phyloP scores from a whole-genome alignment of 2,329 filamentous ascomycete genomes.

The Fusarium clavum region DNA sequence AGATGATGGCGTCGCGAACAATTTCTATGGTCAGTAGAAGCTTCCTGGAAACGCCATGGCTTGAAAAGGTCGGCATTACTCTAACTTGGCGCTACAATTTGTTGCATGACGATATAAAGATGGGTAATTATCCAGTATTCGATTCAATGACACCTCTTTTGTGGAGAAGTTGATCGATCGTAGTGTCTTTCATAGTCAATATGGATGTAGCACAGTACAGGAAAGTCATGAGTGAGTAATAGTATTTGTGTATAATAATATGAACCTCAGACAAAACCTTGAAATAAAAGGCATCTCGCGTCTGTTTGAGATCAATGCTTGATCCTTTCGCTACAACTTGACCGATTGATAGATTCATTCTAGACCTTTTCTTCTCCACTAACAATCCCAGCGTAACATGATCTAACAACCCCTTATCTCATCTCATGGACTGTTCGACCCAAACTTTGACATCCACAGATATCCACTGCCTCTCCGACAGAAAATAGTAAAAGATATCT shows the following conservation, averaged over 20 bases:
- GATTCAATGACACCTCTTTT: background rate
- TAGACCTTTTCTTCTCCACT: conserved; percentile 8
- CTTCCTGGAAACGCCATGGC: conserved; percentile 21
- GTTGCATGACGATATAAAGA: conserved; percentile 10
- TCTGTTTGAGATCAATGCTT: conserved; percentile 31
- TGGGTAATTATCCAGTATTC: background rate
- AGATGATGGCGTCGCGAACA: conserved; percentile 11
- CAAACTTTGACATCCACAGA: background rate
- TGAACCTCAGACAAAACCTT: background rate
- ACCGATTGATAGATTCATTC: conserved; percentile 15
- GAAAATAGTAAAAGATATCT: background rate
- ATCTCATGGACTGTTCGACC: background rate
- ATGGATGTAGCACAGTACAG: background rate
- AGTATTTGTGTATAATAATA: background rate
- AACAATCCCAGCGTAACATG: conserved; percentile 5
- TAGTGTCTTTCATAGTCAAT: background rate
- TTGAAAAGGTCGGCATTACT: background rate
- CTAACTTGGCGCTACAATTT: background rate
- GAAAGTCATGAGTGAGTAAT: background rate
- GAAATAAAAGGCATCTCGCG: conserved; percentile 34
- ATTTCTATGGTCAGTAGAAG: conserved; percentile 11
- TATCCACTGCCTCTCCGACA: background rate
- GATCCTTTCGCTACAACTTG: conserved; percentile 11
- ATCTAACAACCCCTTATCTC: conserved; percentile 27
- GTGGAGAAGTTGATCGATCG: conserved; percentile 27